These are phyloP conservation scores for Dipodascus albidus DNA, from an alignment of 805 yeast genomes.

Conservation along the genomic window DNA sequence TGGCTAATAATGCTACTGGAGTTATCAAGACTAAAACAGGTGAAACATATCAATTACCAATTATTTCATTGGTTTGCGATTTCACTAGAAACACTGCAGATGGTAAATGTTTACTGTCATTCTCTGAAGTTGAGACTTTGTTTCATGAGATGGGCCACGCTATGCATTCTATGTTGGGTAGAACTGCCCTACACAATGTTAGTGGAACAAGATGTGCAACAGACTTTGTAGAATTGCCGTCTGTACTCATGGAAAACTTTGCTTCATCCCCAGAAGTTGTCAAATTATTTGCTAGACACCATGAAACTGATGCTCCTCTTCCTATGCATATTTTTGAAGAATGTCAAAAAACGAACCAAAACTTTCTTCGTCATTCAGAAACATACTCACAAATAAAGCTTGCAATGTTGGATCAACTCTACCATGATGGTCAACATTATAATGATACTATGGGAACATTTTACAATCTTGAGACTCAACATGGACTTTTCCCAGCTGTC, in stretches of 20 bases:
- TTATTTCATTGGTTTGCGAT: constrained; percentile 81
- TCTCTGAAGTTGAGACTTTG: constrained; percentile 80
- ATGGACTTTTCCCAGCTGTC: constrained; percentile 52
- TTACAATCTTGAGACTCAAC: constrained; percentile 48
- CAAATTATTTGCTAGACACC: constrained; percentile 59
- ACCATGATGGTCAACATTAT: constrained; percentile 39
- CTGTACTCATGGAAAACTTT: constrained; percentile 92
- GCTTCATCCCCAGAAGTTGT: constrained; percentile 74
- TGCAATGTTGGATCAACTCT: constrained; percentile 76
- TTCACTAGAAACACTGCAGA: constrained; percentile 36
- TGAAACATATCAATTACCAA: constrained; percentile 67
- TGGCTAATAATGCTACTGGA: constrained; percentile 2
- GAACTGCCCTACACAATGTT: constrained; percentile 80
- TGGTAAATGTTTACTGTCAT: constrained; percentile 46
- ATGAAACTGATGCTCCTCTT: constrained; percentile 51
- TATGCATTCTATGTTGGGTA: constrained; percentile 92
- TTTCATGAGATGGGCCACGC: constrained; percentile 99
- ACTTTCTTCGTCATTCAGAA: constrained; percentile 55
- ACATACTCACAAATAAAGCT: constrained; percentile 78
- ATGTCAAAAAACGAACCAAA: constrained; percentile 37
- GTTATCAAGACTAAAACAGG: constrained; percentile 25
- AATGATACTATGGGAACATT: constrained; percentile 53
- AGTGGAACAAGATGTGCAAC: constrained; percentile 94
- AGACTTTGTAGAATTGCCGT: constrained; percentile 93
- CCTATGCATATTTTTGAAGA: constrained; percentile 38